Percentiles rank a stretch among this genome's conserved stretches.
phyloP scores from a whole-genome alignment of 441 rosid species.

The Eruca vesicaria region DNA sequence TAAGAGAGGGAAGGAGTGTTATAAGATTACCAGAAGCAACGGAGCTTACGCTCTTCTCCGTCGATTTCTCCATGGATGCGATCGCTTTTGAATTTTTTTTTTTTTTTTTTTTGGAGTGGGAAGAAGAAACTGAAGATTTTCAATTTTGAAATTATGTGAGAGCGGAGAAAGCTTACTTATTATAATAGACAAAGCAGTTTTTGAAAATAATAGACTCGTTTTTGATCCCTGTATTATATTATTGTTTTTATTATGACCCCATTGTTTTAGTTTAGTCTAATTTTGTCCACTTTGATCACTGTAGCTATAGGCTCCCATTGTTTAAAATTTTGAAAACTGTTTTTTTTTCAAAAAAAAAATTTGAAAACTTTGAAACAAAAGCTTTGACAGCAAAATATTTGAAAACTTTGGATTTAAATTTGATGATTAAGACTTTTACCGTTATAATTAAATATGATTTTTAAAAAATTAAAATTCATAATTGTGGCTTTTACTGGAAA shows the following conservation, averaged over 20 bases:
- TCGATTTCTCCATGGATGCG: conserved; percentile 31
- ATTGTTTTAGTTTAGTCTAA: not conserved
- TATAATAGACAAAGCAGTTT: not conserved
- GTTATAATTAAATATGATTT: too few relatives aligned
- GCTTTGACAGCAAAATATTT: too few relatives aligned
- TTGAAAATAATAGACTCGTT: not conserved
- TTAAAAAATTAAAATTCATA: too few relatives aligned
- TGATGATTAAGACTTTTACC: too few relatives aligned
- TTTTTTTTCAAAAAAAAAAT: too few relatives aligned
- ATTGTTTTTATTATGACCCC: not conserved
- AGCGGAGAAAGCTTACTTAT: conserved; percentile 26
- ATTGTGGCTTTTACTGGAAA: too few relatives aligned
- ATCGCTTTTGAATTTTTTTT: not conserved
- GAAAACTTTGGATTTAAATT: too few relatives aligned
- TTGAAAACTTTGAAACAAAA: too few relatives aligned
- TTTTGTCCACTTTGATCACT: not conserved
- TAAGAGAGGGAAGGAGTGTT: not conserved
- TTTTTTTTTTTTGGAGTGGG: not conserved
- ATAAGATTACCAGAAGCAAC: conserved; percentile 32
- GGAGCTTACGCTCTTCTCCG: conserved; percentile 34
- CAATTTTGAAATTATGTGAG: conserved; percentile 6
- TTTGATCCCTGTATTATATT: not conserved
- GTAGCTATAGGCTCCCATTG: too few relatives aligned
- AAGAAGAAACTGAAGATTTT: conserved; percentile 6
- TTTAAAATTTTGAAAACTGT: too few relatives aligned